Percentiles rank a stretch among this genome's conserved stretches.
phyloP scores from a whole-genome alignment of 352 stramenopile species.

The Blastocystis sp. region DNA sequence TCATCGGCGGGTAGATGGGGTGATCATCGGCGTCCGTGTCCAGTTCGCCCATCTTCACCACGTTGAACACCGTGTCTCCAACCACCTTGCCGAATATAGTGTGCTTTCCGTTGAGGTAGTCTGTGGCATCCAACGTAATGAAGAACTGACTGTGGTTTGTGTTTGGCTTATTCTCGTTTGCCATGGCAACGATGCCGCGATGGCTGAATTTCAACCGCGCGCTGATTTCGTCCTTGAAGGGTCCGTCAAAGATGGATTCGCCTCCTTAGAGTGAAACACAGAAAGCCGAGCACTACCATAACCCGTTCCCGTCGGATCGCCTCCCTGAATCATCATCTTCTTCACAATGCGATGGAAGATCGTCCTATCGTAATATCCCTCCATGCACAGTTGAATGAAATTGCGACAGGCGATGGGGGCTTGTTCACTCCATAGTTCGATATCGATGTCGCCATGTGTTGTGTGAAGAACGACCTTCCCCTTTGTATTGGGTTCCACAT shows the following conservation, averaged over 20 bases:
- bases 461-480: slow-evolving; percentile 95
- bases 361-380: slow-evolving; percentile 92
- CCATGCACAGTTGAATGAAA: slow-evolving; percentile 89
- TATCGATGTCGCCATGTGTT: slow-evolving; percentile 92
- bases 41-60: slow-evolving; percentile 86
- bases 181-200: slow-evolving; percentile 91
- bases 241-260: slow-evolving; percentile 75
- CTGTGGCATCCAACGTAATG: slow-evolving; percentile 89
- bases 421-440: slow-evolving; percentile 95
- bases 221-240: slow-evolving; percentile 90
- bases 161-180: slow-evolving; percentile 85
- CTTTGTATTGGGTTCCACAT: slow-evolving; percentile 91
- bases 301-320: slow-evolving; percentile 86
- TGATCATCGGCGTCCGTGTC: slow-evolving; percentile 84
- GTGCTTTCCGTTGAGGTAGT: slow-evolving; percentile 92
- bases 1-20: slow-evolving; percentile 75
- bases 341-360: slow-evolving; percentile 93
- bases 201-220: slow-evolving; percentile 92
- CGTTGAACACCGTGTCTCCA: slow-evolving; percentile 96
- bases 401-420: slow-evolving; percentile 90
- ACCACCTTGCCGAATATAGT: slow-evolving; percentile 91
- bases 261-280: slow-evolving; percentile 37
- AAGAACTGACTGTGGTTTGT: slow-evolving; percentile 94
- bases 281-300: slow-evolving; percentile 77
- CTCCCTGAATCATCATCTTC: slow-evolving; percentile 92